Evolutionary conservation across 1,284 basidiomycete genomes (phyloP), one percentile per base, ranked within the genome.

Genomic region (Leccinum fuscescens): DNA sequence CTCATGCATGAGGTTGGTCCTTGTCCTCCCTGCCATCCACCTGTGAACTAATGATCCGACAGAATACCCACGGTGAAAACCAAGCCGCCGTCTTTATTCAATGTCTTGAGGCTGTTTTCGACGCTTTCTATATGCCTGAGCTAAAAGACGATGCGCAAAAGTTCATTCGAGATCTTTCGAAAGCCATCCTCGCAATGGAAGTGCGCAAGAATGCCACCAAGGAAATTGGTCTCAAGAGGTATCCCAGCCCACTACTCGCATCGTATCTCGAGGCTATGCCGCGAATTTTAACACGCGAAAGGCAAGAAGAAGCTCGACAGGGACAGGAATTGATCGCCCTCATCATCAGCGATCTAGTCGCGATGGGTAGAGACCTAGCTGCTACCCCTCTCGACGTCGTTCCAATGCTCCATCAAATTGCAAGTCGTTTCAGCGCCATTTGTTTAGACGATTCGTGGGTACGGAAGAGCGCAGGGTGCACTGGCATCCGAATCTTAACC

Each of bases 381-480:
- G 74, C 79, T 50, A 76, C 74, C 31, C 72, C 72, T 54, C 79
- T 82, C 56, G 90, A 92, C 58, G 78, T 88, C 58, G 78, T 85
- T 55, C 78, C 78, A 20, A 85, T 90, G 56, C 76, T 96, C 52
- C 87, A 93, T 68, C 88, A 93, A 64, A 81, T 98, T 55, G 86
- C 90, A 3, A 85, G 84, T 63, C 85, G 92, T 14, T 91, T 96
- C 76, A 88, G 84, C 55, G 86, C 89, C 2, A 80, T 96, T 22
- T 96, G 95, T 71, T 83, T 94, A 60, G 94, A 96, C 63, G 93
- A 94, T 68, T 83, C 91, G 1, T 96, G 94, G 94, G 80, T 83
- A 4, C 83, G 86, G 58, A 96, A 96, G 76, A 88, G 87, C 68
- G 94, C 94, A 6, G 95, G 94, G 11, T 94, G 92, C 65, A 81